phyloP scores from a whole-genome alignment of 805 yeast genomes.

The Yamadazyma phyllophila region DNA sequence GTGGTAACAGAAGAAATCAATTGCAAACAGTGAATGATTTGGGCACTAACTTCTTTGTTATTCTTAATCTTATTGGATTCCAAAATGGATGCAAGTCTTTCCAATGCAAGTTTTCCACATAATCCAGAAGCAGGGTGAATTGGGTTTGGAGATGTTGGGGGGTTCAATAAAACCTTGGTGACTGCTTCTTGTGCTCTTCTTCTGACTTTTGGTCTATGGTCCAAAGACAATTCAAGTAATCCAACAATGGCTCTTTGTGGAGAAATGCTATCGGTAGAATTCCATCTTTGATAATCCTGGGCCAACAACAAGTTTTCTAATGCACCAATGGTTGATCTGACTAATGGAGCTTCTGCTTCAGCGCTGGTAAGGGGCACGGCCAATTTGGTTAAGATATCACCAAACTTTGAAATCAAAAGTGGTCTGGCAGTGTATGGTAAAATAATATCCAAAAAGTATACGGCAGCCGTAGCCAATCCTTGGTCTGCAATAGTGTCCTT shows the following conservation, averaged over 20 bases:
- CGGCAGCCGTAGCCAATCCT: constrained; percentile 68
- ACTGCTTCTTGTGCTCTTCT: constrained; percentile 92
- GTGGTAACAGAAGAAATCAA: constrained; percentile 67
- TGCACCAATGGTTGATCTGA: constrained; percentile 82
- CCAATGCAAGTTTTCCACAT: constrained; percentile 67
- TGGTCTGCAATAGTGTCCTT: constrained; percentile 54
- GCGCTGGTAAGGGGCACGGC: constrained; percentile 76
- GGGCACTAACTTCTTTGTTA: constrained; percentile 52
- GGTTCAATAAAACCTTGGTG: constrained; percentile 55
- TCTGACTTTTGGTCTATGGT: constrained; percentile 92
- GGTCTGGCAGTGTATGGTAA: constrained; percentile 70
- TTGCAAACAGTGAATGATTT: constrained; percentile 74
- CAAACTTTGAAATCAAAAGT: constrained; percentile 69
- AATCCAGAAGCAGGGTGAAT: constrained; percentile 74
- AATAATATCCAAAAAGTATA: constrained; percentile 78
- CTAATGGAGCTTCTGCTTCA: constrained; percentile 73
- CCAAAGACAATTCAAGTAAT: constrained; percentile 72
- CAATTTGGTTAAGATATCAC: constrained; percentile 71
- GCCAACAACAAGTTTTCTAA: constrained; percentile 75
- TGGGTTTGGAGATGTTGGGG: constrained; percentile 74
- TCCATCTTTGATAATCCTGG: constrained; percentile 82
- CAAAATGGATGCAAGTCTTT: constrained; percentile 45
- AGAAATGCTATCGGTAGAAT: constrained; percentile 51
- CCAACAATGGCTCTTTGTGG: constrained; percentile 83
- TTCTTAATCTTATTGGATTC: constrained; percentile 28